A percentile compares a stretch with the other conserved stretches of the same genome.
phyloP scores from a whole-genome alignment of 2,329 filamentous ascomycete genomes.

The Sclerotinia minor region DNA sequence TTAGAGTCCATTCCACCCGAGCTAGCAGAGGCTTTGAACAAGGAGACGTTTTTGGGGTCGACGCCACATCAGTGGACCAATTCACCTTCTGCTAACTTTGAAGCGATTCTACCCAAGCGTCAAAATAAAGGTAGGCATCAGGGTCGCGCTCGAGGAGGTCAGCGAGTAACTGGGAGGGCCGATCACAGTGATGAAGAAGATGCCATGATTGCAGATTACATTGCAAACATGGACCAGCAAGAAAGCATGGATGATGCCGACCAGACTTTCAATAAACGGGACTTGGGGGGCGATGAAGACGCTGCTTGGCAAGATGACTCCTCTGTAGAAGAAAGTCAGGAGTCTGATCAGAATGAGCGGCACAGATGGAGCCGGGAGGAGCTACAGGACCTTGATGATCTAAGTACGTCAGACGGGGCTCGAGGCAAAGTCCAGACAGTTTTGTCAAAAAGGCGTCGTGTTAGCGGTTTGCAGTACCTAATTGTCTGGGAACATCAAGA shows the following conservation, averaged over 20 bases:
- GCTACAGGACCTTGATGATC: constrained; percentile 49
- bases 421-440: constrained; percentile 47
- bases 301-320: constrained; percentile 33
- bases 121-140: constrained; percentile 15
- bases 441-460: constrained; percentile 48
- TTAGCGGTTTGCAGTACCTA: constrained; percentile 51
- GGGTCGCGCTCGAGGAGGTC: constrained; percentile 17
- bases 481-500: constrained; percentile 49
- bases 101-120: constrained; percentile 22
- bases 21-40: constrained; percentile 10
- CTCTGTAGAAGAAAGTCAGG: constrained; percentile 14
- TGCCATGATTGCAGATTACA: constrained; percentile 39
- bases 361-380: constrained; percentile 48
- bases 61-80: constrained; percentile 10
- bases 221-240: constrained; percentile 43
- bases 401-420: constrained; percentile 52
- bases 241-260: constrained; percentile 19
- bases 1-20: constrained; percentile 16
- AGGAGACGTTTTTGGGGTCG: constrained; percentile 5
- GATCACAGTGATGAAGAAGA: constrained; percentile 30
- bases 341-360: constrained; percentile 10
- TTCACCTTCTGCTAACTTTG: constrained; percentile 20
- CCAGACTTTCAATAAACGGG: constrained; percentile 38
- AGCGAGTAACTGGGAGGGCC: background rate
- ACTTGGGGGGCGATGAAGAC: constrained; percentile 48